Evolutionary conservation across 176 grass and related monocot genomes (phyloP), one percentile per base, ranked within the genome.

Genomic region (Carex scoparia): DNA sequence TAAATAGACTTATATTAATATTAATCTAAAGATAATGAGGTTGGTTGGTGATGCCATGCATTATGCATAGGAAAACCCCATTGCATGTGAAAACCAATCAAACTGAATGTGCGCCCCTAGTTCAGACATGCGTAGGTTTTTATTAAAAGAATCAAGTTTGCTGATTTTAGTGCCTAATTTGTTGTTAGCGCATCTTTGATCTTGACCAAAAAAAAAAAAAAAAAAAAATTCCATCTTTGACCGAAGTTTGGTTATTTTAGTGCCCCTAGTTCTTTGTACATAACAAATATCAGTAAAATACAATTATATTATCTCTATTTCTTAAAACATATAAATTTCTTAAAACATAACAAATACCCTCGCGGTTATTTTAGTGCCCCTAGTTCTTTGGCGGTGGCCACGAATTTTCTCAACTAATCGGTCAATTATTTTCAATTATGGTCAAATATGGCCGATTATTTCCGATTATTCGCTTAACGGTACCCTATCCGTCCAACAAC

Each of bases 21-120:
- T 5, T 60, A 63, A 46, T 19, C 48, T 5, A 48, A 72, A 72
- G 69, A 72, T 38, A 46, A 48, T 18, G 19, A 72, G 69, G 40
- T 46, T 44, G 69, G 69, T 18, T 46, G 69, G 16, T 72, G 40
- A 30, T 38, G 69, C 38, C 38, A n/a, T 72, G 69, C 69, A 72
- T 46, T 23, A 23, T 23, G 23, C 23, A 23, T 23, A 23, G 23
- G 16, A 6, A 72, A 19, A 16, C 0, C 16, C 13, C 46, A 55
- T 32, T 76, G 72, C 72, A 76, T 76, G 72, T 76, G 72, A 32
- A 76, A 76, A 13, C 18, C 23, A 76, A 53, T 75, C 71, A 55
- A 76, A 76, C 7, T 76, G n/a, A 28, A 49, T 23, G 49, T 55
- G 23, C 70, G 7, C 4, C 72, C 72, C 4, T 28, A 32, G 10